phyloP scores from a whole-genome alignment of 192 early-diverging fungal genomes.

The Chytriomyces sp. region DNA sequence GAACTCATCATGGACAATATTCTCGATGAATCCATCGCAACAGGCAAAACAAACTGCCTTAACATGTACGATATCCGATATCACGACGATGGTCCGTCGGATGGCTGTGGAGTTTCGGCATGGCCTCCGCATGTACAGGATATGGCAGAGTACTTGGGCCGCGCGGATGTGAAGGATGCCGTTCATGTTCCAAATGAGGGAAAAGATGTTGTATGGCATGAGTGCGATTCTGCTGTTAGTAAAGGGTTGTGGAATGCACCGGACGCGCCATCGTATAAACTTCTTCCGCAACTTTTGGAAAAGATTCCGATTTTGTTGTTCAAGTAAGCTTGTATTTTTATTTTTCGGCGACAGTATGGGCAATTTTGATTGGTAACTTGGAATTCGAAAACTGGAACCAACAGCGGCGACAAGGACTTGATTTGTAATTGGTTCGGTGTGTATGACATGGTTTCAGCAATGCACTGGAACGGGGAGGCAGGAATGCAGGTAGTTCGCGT shows the following conservation, averaged over 20 bases:
- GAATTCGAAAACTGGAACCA: not conserved
- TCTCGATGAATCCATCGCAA: slow-evolving; percentile 27
- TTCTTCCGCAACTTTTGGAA: not conserved
- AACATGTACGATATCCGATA: slow-evolving; percentile 77
- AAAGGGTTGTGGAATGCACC: slow-evolving; percentile 51
- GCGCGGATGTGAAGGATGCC: slow-evolving; percentile 54
- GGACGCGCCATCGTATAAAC: slow-evolving; percentile 55
- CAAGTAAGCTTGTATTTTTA: slow-evolving; percentile 52
- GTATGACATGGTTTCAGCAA: slow-evolving; percentile 64
- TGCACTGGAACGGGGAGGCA: slow-evolving; percentile 67
- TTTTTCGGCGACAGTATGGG: not conserved
- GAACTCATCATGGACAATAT: slow-evolving; percentile 53
- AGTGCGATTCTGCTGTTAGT: slow-evolving; percentile 64
- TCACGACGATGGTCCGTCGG: slow-evolving; percentile 54
- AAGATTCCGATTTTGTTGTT: slow-evolving; percentile 56
- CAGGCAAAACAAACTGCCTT: slow-evolving; percentile 52
- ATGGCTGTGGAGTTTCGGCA: slow-evolving; percentile 57
- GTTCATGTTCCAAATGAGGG: slow-evolving; percentile 57
- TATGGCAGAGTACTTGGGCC: slow-evolving; percentile 49
- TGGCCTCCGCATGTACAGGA: slow-evolving; percentile 53
- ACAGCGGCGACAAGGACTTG: slow-evolving; percentile 77
- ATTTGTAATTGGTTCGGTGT: slow-evolving; percentile 83
- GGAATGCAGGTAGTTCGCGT: slow-evolving; percentile 64
- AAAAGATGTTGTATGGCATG: slow-evolving; percentile 55
- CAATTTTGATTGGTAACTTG: not conserved